Base-by-base conservation (phyloP, 202 grass and related monocot genomes). In the Zoysia matrella region DNA sequence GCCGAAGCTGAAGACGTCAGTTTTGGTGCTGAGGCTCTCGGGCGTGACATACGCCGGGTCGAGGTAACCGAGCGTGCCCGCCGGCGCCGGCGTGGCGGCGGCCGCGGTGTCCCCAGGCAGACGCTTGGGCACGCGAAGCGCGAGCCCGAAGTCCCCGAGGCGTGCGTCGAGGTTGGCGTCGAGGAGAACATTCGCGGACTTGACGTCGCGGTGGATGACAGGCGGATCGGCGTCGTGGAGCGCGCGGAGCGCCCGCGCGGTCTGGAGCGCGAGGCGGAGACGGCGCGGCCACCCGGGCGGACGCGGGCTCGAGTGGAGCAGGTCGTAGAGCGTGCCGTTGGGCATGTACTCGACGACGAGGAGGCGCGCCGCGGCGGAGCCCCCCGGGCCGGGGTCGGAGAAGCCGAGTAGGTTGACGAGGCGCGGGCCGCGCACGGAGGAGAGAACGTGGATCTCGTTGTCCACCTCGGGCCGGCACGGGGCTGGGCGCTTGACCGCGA, bases 331-430 rank as follows among this genome's bases (percentile, higher is more conserved):
- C 18, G 89, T 99, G 47, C 96, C 96, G 65, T 99, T 94, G 68
- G 96, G 93, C 96, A 99, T 99, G 80, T 91, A 94, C 86, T 99
- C 93, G 55, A 99, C 91, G 65, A 99, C 96, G 40, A 99, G 84
- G 0, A 96, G 80, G 52, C 89, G 86, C 44, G 8, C 15, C 15
- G 18, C 22, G 40, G 78, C 48, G 46, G 55, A 72, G 9, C 30
- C 30, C 30, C 30, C 30, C 30, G 88, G 55, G 56, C 81, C 68
- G 9, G 92, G 80, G 83, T 73, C 77, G 52, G 91, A 88, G 75
- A 87, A 98, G 68, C 96, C 96, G 60, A 98, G 86, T 47, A 98
- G 90, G 84, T 98, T 98, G 75, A 98, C 96, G 48, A 98, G 83
- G 9, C 96, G 86, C 18, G 91, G 91, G 49, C 89, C 88, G 42